Evolutionary conservation across 1,284 basidiomycete species (phyloP), one percentile per base, ranked within the genome.

Genomic region (Fistulinella staudtii): DNA sequence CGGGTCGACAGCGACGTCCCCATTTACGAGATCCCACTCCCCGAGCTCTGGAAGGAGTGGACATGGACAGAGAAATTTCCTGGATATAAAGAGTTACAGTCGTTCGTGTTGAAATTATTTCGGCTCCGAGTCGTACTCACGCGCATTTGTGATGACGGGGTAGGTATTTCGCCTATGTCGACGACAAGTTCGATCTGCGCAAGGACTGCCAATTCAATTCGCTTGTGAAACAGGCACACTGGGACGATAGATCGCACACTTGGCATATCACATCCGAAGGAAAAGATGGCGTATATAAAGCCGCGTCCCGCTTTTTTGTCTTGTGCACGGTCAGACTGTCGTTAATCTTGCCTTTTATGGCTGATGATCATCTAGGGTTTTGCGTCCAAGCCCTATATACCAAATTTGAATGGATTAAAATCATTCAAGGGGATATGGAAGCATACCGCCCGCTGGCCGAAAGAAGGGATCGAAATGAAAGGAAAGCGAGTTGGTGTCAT

Each of bases 11-110:
- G 38, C 8, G n/a, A 28, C 2, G 39, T 55, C 3, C 55, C 55
- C 2, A 10, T 29, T 15, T 55, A 58, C 27, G 54, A 56, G 33
- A 11, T 52, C 0, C 6, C 39, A 1, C n/a, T 46, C 3, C 56
- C 56, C 7, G 47, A 57, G 8, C 23, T 59, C 3, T 56, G 54
- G 54, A 39, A 48, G n/a, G 53, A 35, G 1, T 56, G 56, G 54
- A 43, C 45, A 1, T 56, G 56, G 54, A 35, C 56, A 4, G 50
- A 66, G 29, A 55, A 43, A 18, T 51, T 35, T 8, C 56, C 51
- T 0, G 29, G 43, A 21, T 30, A 31, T 24, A 10, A 41, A 14
- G 54, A 56, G 8, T 2, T 55, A 2, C 43, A 55, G 34, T 33
- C 39, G 49, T 50, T n/a, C n/a, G 25, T 10, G 40, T 18, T 10